Evolutionary conservation across 2,329 filamentous ascomycete species (phyloP), one percentile per base, ranked within the genome.

Genomic region (Cladosporium halotolerans): DNA sequence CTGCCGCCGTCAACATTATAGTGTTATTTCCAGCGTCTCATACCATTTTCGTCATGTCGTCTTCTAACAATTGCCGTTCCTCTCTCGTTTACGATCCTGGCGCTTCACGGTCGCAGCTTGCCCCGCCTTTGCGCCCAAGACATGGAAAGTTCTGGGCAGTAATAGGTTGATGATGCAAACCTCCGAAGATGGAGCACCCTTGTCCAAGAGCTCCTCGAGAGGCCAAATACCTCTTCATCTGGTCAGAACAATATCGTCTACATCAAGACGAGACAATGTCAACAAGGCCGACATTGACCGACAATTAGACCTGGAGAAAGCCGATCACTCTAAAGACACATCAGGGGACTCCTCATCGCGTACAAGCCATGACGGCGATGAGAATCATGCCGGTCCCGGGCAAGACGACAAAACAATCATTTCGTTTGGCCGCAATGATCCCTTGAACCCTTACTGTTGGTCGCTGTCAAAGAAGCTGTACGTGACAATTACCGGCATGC

Each of bases 401-500:
- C 39, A 40, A 3, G 32, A 14, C 16, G 13, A 36, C 13, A 34
- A 38, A 13, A 51, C 31, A 16, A n/a, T 54, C 16, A 28, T 54
- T 4, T 54, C 52, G 71, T 75, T 75, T 53, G 68, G 66, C 0
- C 73, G 70, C 3, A 57, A 58, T 39, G 65, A 66, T 44, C 55
- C 54, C 8, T 55, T 57, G 9, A 67, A 69, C 45, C 66, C 65
- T 1, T 66, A 68, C 41, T 67, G 69, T 52, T 69, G 66, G 66
- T 50, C 50, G 7, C 28, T 41, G n/a, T 47, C 45, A 45, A 80
- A 75, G 60, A 87, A 87, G 63, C 58, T 69, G 1, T 69, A 73
- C 38, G 74, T 86, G 7, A 63, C 84, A 2, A 62, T 80, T 23
- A 73, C 79, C 0, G 77, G 78, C 1, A 80, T 82, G 69, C 65